A percentile compares a stretch with the other conserved stretches of the same genome.
These are phyloP conservation scores for Fusarium staphyleae DNA, from an alignment of 2,329 filamentous ascomycete species.

Conservation along the genomic window DNA sequence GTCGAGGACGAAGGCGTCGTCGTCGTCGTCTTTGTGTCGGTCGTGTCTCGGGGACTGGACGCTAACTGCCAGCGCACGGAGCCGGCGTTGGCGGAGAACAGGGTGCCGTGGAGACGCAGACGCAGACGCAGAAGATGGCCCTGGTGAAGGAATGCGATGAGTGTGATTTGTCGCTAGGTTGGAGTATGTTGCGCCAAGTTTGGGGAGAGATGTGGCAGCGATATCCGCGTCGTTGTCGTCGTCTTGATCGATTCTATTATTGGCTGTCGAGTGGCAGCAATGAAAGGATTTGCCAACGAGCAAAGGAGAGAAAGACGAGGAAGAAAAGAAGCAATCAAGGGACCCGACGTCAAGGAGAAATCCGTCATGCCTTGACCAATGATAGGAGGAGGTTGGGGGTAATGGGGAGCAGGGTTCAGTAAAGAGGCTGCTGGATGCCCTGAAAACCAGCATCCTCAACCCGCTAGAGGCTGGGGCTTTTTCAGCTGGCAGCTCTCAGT, in stretches of 20 bases:
- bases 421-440: slow-evolving; percentile 28
- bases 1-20: neutral
- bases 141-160: slow-evolving; percentile 27
- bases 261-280: slow-evolving; percentile 25
- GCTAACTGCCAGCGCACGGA: slow-evolving; percentile 27
- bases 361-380: slow-evolving; percentile 30
- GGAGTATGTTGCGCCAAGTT: slow-evolving; percentile 12
- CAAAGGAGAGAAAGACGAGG: slow-evolving; percentile 26
- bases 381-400: slow-evolving; percentile 16
- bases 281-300: slow-evolving; percentile 31
- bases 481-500: slow-evolving; percentile 15
- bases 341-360: slow-evolving; percentile 28
- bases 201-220: neutral
- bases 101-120: slow-evolving; percentile 9
- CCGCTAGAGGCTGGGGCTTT: slow-evolving; percentile 10
- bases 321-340: slow-evolving; percentile 34
- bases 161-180: slow-evolving; percentile 20
- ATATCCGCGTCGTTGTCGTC: slow-evolving; percentile 1
- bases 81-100: slow-evolving; percentile 27
- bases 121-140: slow-evolving; percentile 13
- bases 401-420: slow-evolving; percentile 10
- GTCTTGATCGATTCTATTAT: slow-evolving; percentile 2
- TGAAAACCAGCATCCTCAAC: slow-evolving; percentile 37
- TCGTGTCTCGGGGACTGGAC: slow-evolving; percentile 13
- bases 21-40: slow-evolving; percentile 11